Evolutionary conservation across 352 stramenopile species (phyloP), one percentile per base, ranked within the genome.

Genomic region (Pythium coloratum): DNA sequence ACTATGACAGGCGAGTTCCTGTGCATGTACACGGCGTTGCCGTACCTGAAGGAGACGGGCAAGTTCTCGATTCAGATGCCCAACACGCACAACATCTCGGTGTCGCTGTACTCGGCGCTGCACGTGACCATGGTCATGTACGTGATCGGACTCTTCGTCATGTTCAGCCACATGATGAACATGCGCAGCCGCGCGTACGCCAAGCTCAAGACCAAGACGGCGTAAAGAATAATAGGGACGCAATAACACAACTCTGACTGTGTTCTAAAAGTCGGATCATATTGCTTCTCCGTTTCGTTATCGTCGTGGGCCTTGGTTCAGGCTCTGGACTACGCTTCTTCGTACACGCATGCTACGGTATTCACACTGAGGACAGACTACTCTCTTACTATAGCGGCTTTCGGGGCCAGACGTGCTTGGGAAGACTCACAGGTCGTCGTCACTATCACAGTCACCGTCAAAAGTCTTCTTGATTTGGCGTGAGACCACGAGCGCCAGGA

Each of bases 91-190:
- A 94, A 94, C 66, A 47, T 94, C 34, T 75, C 84, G 32, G 67
- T 92, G 28, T 94, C 86, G 73, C 75, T 94, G 38, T 89, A 89
- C 70, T 66, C 88, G 51, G 55, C 88, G 62, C 80, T 92, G 30
- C 72, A 90, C 59, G 50, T 87, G 33, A 84, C 82, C 69, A 73
- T 94, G 16, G 50, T 90, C 55, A 60, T 88, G 53, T 94, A 94
- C 74, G 73, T 88, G 47, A 85, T 85, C 9, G 86, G 86, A 4
- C 76, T 92, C 16, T 80, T 82, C 8, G 74, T 94, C 71, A 94
- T 94, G 86, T 94, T 91, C 73, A 68, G 72, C 62, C 83, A 94
- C 81, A 94, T 94, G 86, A 80, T 92, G 64, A 80, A 75, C 51
- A 84, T 91, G 76, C 86, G 86, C 64, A 90, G 90, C 70, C 82